Base-by-base conservation (phyloP, 73 alveolate species). In the Symbiodinium pilosum region DNA sequence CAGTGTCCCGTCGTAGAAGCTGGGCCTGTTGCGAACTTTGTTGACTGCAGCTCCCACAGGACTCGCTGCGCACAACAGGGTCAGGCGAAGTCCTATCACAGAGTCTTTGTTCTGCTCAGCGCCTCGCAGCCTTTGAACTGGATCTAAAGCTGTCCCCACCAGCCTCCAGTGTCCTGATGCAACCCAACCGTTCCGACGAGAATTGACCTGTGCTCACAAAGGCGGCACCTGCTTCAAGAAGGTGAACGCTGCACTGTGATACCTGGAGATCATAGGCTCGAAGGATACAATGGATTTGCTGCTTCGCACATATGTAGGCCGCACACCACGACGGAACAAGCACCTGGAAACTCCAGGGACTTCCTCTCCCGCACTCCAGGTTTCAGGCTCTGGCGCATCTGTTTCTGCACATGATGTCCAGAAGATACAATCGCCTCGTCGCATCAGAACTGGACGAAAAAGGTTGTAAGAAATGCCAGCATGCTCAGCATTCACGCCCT, bases 241-340 rank as follows among this genome's bases (percentile, higher is more conserved):
- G 18, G 97, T 91, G 42, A 91, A 91, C 1, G 97, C 97, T 1
- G 97, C 97, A n/a, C 97, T 64, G 77, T 64, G 77, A 64, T 64
- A 64, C 77, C 77, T 18, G 77, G 77, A 64, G 32, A 64, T 64
- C 36, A 64, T 26, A 9, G 77, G 77, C 77, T 18, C 36, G 36
- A 64, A 64, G 77, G 77, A 18, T 3, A 32, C 77, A 16, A 64
- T 64, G 11, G 77, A 36, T 36, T 64, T 28, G 38, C 77, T 64
- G 12, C 77, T 64, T 7, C 77, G 77, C 7, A 36, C 28, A 26
- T 64, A 64, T 64, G 2, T 64, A 32, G 36, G 77, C 32, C 32
- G 36, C 77, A 64, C 77, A 7, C 77, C 32, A 21, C 77, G 77
- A 21, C 77, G 77, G 38, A 64, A 1, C 77, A 64, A 16, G 36